A percentile compares a stretch with the other conserved stretches of the same genome.
Evolutionary conservation across 2,329 filamentous ascomycete genomes (phyloP).

Genomic region (Claviceps monticola): DNA sequence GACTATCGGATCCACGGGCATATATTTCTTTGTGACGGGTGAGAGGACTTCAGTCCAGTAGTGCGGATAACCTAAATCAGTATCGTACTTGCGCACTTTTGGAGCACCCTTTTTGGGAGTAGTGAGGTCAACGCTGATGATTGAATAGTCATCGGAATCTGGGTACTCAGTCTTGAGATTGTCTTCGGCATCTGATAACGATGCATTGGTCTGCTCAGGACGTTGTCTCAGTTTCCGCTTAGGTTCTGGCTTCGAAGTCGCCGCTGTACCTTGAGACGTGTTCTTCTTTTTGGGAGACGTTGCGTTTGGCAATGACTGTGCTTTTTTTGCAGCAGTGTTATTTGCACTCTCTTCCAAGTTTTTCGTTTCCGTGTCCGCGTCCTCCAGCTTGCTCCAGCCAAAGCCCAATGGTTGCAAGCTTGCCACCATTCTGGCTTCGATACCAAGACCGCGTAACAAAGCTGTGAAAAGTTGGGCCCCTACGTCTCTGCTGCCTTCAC

Average conservation of each 20-base stretch:
- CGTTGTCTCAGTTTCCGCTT: not conserved
- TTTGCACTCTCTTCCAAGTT: not conserved
- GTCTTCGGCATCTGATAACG: conserved; percentile 24
- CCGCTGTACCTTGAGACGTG: not conserved
- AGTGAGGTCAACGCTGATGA: conserved; percentile 37
- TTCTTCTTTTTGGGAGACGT: conserved; percentile 4
- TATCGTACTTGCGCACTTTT: conserved; percentile 45
- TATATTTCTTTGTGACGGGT: conserved; percentile 62
- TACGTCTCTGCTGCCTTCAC: conserved; percentile 72
- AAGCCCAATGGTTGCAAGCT: conserved; percentile 81
- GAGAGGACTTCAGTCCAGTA: conserved; percentile 93
- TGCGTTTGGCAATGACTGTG: conserved; percentile 3
- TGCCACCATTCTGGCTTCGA: conserved; percentile 72
- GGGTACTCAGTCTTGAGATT: conserved; percentile 25
- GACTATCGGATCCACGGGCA: conserved; percentile 65
- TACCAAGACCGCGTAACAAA: conserved; percentile 61
- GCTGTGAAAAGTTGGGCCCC: conserved; percentile 85
- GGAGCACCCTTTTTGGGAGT: conserved; percentile 23
- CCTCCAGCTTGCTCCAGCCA: conserved; percentile 79
- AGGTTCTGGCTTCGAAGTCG: not conserved
- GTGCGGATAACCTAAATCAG: conserved; percentile 67
- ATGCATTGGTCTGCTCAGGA: not conserved
- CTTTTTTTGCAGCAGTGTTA: not conserved
- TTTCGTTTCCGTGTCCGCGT: conserved; percentile 44
- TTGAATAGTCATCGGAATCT: conserved; percentile 45